Evolutionary conservation across 2,329 filamentous ascomycete genomes (phyloP), one percentile per base, ranked within the genome.

Genomic region (Stachybotrys chlorohalonatus): DNA sequence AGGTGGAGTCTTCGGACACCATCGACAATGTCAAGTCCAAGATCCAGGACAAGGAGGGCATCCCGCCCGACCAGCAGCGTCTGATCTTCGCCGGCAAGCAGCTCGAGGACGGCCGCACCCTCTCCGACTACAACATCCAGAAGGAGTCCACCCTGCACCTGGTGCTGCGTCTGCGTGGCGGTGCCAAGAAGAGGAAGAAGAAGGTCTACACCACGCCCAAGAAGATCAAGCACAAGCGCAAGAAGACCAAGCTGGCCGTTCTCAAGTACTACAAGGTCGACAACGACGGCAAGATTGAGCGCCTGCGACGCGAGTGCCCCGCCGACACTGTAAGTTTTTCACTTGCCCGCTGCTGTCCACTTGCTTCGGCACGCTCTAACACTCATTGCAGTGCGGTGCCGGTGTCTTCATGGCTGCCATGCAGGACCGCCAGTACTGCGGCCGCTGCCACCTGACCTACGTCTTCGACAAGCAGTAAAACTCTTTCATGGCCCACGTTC

Each of bases 201-300:
- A 99, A 99, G 92, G 94, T 99, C 68, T 99, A 99, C 89, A 97
- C 90, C 76, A 99, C 94, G 72, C 94, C 94, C 77, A 99, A 99
- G 92, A 99, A 99, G 91, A 99, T 99, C 89, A 99, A 99, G 94
- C 94, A 99, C 88, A 99, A 99, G 92, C 89, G 91, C 84, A 99
- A 97, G 91, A 99, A 99, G 93, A 96, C 89, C 86, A 99, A 99
- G 89, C 83, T 99, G 77, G 94, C 94, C 72, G 93, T 99, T 68
- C 92, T 99, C 78, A 99, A 99, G 88, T 99, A 99, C 90, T 99
- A 99, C 90, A 99, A 99, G 90, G 94, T 99, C 70, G 94, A 97
- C 78, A 90, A 89, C 70, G 94, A 99, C 72, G 94, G 95, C 80
- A 97, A 97, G 88, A 97, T 99, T 71, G 94, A 99, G 89, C 94